Conservation (phyloP, 495 filamentous ascomycete genomes). For the Penicillium herquei region DNA sequence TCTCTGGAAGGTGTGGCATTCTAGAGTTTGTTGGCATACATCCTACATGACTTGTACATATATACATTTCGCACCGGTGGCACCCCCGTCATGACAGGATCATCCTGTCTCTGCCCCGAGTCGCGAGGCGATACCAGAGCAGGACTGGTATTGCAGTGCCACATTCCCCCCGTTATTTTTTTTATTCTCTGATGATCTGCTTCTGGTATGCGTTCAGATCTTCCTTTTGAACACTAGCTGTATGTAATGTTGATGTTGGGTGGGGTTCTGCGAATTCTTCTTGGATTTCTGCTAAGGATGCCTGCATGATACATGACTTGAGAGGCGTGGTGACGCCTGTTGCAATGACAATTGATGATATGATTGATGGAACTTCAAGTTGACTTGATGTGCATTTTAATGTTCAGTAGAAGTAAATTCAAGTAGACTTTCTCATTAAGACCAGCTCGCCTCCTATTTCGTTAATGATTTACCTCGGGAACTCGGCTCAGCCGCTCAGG, state of each 20-base stretch:
- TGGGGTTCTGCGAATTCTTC: slow-evolving; percentile 17
- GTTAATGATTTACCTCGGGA: no score
- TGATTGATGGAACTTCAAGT: slow-evolving; percentile 10
- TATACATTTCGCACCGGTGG: slow-evolving; percentile 14
- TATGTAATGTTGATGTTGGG: slow-evolving; percentile 28
- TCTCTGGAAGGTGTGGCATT: slow-evolving; percentile 13
- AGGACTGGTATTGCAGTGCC: not conserved
- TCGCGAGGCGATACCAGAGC: not conserved
- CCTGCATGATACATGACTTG: slow-evolving; percentile 17
- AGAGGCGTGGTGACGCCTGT: slow-evolving; percentile 7
- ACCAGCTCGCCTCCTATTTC: not conserved
- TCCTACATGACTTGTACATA: slow-evolving; percentile 32
- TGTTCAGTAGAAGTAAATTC: not conserved
- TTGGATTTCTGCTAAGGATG: slow-evolving; percentile 12
- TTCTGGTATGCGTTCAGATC: slow-evolving; percentile 4
- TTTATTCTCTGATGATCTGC: slow-evolving; percentile 7
- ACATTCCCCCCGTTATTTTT: not conserved
- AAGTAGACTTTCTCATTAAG: not conserved
- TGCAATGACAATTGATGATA: slow-evolving; percentile 21
- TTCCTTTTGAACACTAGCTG: slow-evolving; percentile 17
- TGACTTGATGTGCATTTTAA: not conserved
- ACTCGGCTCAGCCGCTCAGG: no score
- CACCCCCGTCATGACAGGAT: slow-evolving; percentile 1
- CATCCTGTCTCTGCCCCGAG: not conserved
- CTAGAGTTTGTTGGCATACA: slow-evolving; percentile 28